These are phyloP conservation scores for Boletus insuetus DNA, from an alignment of 768 basidiomycete species.

Conservation along the genomic window DNA sequence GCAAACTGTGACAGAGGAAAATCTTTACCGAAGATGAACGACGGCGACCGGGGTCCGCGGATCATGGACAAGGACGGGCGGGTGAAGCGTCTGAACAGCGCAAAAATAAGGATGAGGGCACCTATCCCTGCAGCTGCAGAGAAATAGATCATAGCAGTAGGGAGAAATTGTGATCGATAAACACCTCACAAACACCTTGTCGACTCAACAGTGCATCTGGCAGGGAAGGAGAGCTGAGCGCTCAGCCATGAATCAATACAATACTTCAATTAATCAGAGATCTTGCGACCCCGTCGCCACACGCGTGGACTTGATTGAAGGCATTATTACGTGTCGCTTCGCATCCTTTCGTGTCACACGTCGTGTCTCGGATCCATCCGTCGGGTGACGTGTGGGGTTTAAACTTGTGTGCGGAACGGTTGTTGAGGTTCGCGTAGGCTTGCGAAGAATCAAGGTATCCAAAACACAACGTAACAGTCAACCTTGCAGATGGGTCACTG, in stretches of 20 bases:
- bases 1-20: background rate
- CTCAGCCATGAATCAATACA: too few relatives aligned
- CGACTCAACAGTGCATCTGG: too few relatives aligned
- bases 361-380: background rate
- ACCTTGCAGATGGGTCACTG: too few relatives aligned
- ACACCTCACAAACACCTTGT: background rate
- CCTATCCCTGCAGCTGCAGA: background rate
- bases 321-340: background rate
- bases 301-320: too few relatives aligned
- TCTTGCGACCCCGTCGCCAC: too few relatives aligned
- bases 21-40: conserved; percentile 13
- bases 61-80: conserved; percentile 11
- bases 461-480: too few relatives aligned
- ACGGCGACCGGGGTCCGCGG: conserved; percentile 17
- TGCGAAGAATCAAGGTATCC: too few relatives aligned
- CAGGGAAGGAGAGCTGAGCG: too few relatives aligned
- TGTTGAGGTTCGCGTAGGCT: too few relatives aligned
- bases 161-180: background rate
- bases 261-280: too few relatives aligned
- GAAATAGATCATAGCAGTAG: conserved; percentile 4
- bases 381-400: too few relatives aligned
- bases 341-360: background rate
- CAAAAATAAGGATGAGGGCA: background rate
- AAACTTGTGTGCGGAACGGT: too few relatives aligned
- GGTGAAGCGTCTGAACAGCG: background rate